These are phyloP conservation scores for Calonectria montana DNA, from an alignment of 2,329 filamentous ascomycete species.

Conservation along the genomic window DNA sequence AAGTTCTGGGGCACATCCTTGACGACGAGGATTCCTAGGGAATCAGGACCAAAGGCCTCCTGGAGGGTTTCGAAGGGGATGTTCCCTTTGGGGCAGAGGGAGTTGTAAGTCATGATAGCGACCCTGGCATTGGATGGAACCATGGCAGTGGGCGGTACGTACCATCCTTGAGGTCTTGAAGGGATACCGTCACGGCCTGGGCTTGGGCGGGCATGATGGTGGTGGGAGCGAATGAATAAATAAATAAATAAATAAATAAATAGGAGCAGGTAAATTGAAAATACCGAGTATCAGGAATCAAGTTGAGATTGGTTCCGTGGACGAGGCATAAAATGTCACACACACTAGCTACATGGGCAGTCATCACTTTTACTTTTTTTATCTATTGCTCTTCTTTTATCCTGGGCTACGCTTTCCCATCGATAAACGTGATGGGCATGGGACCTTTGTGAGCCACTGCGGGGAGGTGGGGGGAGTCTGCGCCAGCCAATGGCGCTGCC, in stretches of 20 bases:
- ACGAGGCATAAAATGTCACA: background rate
- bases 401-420: background rate
- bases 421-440: background rate
- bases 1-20: slow-evolving; percentile 84
- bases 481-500: slow-evolving; percentile 40
- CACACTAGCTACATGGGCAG: background rate
- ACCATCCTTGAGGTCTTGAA: slow-evolving; percentile 71
- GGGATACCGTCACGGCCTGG: slow-evolving; percentile 69
- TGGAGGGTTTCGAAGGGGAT: slow-evolving; percentile 77
- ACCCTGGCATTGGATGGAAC: slow-evolving; percentile 12
- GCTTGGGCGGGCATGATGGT: slow-evolving; percentile 59
- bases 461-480: slow-evolving; percentile 37
- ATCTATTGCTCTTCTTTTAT: background rate
- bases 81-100: slow-evolving; percentile 59
- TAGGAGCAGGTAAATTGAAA: too few species aligned
- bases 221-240: too few species aligned
- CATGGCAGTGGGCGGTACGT: slow-evolving; percentile 41
- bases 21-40: slow-evolving; percentile 93
- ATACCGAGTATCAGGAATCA: background rate
- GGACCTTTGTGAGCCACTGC: slow-evolving; percentile 10
- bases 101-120: slow-evolving; percentile 26
- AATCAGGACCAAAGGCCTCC: slow-evolving; percentile 88
- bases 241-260: too few species aligned
- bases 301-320: background rate
- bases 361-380: background rate